Conservation (phyloP, 352 stramenopile species). For the Phytophthora litchii region DNA sequence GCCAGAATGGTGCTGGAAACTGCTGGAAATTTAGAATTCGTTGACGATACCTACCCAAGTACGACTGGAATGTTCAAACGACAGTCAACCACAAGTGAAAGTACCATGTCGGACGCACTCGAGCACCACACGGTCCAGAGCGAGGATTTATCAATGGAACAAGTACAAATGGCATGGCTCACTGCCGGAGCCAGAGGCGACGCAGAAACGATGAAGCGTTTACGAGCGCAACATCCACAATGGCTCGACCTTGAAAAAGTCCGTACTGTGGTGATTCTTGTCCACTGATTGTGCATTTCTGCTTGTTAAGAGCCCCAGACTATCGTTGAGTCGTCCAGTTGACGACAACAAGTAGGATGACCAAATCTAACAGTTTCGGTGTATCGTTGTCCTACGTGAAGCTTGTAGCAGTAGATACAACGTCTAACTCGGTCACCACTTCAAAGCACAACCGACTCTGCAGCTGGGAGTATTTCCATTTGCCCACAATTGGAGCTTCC, state of each 20-base stretch:
- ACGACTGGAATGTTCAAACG: background rate
- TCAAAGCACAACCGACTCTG: slow-evolving; percentile 16
- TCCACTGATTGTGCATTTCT: background rate
- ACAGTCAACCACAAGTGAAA: slow-evolving; percentile 5
- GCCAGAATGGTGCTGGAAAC: slow-evolving; percentile 5
- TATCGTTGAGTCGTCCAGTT: background rate
- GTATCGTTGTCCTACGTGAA: slow-evolving; percentile 9
- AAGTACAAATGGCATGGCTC: slow-evolving; percentile 24
- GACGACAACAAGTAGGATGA: background rate
- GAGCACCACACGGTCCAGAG: background rate
- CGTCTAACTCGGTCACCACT: background rate
- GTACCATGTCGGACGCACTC: slow-evolving; percentile 3
- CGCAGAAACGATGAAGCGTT: slow-evolving; percentile 12
- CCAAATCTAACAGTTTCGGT: slow-evolving; percentile 13
- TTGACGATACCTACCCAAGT: background rate
- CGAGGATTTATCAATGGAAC: slow-evolving; percentile 1
- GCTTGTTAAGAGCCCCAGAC: background rate
- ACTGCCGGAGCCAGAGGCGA: slow-evolving; percentile 17
- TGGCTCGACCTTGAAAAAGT: slow-evolving; percentile 32
- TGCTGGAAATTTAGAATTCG: background rate
- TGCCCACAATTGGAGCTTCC: slow-evolving; percentile 23
- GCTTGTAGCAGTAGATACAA: slow-evolving; percentile 1
- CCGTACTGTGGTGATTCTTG: background rate
- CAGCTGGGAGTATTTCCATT: slow-evolving; percentile 32
- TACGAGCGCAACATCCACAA: slow-evolving; percentile 18